Evolutionary conservation across 2,329 filamentous ascomycete species (phyloP).

Genomic region (Colletotrichum liriopes): DNA sequence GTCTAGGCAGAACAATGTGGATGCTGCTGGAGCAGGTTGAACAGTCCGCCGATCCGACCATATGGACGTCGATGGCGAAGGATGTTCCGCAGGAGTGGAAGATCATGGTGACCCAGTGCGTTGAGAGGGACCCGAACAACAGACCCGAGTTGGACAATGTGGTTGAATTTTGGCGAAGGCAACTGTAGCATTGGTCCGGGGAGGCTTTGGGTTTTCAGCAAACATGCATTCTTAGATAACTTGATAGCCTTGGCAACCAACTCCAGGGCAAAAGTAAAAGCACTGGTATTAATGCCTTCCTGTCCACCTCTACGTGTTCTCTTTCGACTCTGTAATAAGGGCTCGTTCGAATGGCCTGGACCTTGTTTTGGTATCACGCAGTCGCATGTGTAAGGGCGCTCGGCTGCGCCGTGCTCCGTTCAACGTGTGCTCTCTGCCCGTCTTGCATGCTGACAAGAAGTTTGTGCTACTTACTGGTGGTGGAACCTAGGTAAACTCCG

Average conservation of each 20-base stretch:
- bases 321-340: not conserved
- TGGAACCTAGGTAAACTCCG: no score
- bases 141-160: constrained; percentile 40
- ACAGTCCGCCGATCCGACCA: constrained; percentile 32
- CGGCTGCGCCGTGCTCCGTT: not conserved
- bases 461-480: not conserved
- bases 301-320: not conserved
- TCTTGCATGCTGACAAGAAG: not conserved
- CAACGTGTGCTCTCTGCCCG: not conserved
- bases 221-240: constrained; percentile 6
- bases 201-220: not conserved
- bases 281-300: not conserved
- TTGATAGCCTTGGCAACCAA: not conserved
- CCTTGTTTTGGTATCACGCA: not conserved
- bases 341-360: not conserved
- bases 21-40: constrained; percentile 45
- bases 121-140: constrained; percentile 39
- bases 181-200: not conserved
- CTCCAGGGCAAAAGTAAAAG: not conserved
- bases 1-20: constrained; percentile 44
- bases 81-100: constrained; percentile 42
- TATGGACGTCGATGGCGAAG: constrained; percentile 28
- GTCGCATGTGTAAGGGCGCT: not conserved
- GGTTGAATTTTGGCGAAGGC: constrained; percentile 39
- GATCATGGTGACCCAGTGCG: constrained; percentile 29